Conservation (phyloP, 306 rosid species). For the Coriaria nepalensis region DNA sequence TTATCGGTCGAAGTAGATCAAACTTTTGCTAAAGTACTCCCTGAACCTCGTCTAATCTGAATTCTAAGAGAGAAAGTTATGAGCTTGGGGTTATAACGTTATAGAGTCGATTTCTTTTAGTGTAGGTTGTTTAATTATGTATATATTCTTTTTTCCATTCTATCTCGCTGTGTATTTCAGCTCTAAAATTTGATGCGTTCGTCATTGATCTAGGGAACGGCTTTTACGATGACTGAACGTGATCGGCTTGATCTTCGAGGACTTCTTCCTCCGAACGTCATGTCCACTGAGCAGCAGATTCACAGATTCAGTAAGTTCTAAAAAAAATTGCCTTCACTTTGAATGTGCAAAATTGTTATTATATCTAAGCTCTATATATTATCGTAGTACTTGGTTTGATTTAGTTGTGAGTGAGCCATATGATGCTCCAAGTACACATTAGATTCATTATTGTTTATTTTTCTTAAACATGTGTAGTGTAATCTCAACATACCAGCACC, state of each 20-base stretch:
- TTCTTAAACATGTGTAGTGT: not conserved
- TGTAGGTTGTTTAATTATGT: too few species aligned
- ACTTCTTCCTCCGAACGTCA: slow-evolving; percentile 90
- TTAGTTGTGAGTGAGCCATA: too few species aligned
- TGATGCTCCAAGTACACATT: too few species aligned
- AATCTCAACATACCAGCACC: not conserved
- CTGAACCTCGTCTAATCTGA: too few species aligned
- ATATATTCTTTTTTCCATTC: not conserved
- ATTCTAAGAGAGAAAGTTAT: too few species aligned
- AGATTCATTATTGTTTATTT: not conserved
- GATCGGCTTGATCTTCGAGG: slow-evolving; percentile 99
- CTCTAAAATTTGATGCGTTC: not conserved
- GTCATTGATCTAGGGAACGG: slow-evolving; percentile 65
- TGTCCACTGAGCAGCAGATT: slow-evolving; percentile 85
- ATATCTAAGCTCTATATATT: too few species aligned
- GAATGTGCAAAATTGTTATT: not conserved
- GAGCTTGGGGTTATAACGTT: too few species aligned
- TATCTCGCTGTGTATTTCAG: not conserved
- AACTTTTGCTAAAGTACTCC: too few species aligned
- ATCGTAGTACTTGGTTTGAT: too few species aligned
- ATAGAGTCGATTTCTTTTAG: too few species aligned
- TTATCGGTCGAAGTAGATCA: not conserved
- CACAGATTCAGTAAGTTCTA: slow-evolving; percentile 74
- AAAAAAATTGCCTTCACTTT: not conserved
- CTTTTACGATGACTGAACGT: slow-evolving; percentile 87